phyloP scores from a whole-genome alignment of 148 eudicot species.

The Rhododendron griersonianum region DNA sequence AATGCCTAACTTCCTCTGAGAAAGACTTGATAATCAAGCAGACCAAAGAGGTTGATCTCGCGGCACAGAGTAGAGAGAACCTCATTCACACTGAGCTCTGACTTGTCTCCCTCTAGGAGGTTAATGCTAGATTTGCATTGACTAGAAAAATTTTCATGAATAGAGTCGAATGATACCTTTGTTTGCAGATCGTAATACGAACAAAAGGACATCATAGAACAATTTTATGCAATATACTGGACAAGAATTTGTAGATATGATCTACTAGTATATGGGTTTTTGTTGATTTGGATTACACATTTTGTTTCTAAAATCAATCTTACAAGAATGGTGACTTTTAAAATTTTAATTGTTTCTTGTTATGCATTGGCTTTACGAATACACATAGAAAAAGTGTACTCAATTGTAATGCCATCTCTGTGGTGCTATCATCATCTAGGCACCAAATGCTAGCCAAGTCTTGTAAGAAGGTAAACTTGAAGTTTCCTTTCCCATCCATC shows the following conservation, averaged over 20 bases:
- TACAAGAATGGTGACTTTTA: background rate
- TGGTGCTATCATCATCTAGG: background rate
- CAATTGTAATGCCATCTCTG: background rate
- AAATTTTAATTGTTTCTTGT: background rate
- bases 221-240: background rate
- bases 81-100: constrained; percentile 73
- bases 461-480: background rate
- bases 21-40: constrained; percentile 29
- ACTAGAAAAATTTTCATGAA: background rate
- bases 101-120: constrained; percentile 7
- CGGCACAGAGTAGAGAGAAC: background rate
- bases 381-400: background rate
- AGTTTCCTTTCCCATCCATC: background rate
- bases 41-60: constrained; percentile 12
- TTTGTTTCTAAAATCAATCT: background rate
- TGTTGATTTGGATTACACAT: background rate
- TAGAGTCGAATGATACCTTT: background rate
- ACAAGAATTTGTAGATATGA: background rate
- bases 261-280: background rate
- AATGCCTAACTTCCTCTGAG: constrained; percentile 59
- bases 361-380: background rate
- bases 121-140: background rate
- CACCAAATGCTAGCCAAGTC: background rate
- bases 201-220: background rate
- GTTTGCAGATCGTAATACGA: background rate